Conservation (phyloP, 2,329 filamentous ascomycete genomes). For the Ceratocystis smalleyi region DNA sequence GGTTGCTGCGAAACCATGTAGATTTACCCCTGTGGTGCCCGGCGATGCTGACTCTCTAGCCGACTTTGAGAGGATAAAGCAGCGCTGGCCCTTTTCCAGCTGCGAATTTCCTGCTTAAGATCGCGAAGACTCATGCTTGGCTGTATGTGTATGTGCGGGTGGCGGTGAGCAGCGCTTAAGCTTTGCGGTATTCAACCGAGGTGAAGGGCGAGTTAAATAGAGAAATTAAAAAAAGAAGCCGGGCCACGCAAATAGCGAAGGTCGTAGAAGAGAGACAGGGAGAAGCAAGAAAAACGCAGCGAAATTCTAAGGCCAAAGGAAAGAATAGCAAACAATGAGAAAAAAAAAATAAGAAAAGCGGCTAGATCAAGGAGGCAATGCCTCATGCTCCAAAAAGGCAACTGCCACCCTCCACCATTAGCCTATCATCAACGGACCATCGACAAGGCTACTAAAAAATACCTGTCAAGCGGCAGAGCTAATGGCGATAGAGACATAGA, state of each 20-base stretch:
- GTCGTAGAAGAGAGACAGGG: neutral
- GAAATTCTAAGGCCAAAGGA: neutral
- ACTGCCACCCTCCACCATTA: neutral
- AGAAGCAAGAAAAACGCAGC: neutral
- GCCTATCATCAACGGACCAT: neutral
- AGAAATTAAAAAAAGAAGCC: neutral
- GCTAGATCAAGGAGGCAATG: neutral
- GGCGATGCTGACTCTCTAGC: neutral
- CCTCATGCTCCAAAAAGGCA: neutral
- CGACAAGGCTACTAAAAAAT: neutral
- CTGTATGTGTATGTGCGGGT: neutral
- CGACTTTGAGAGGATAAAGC: neutral
- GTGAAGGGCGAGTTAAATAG: neutral
- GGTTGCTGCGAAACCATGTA: neutral
- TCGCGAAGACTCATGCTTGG: neutral
- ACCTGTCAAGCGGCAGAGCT: neutral
- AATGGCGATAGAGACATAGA: neutral
- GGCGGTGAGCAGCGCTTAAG: neutral
- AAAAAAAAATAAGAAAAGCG: slow-evolving; percentile 9
- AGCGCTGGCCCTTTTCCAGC: neutral
- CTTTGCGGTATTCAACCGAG: too few species aligned
- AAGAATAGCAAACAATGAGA: neutral
- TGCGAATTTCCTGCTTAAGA: neutral
- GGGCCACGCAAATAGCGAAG: neutral
- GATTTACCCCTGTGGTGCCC: neutral